Evolutionary conservation across 345 rosid species (phyloP), one percentile per base, ranked within the genome.

Genomic region (Dipteronia dyeriana): DNA sequence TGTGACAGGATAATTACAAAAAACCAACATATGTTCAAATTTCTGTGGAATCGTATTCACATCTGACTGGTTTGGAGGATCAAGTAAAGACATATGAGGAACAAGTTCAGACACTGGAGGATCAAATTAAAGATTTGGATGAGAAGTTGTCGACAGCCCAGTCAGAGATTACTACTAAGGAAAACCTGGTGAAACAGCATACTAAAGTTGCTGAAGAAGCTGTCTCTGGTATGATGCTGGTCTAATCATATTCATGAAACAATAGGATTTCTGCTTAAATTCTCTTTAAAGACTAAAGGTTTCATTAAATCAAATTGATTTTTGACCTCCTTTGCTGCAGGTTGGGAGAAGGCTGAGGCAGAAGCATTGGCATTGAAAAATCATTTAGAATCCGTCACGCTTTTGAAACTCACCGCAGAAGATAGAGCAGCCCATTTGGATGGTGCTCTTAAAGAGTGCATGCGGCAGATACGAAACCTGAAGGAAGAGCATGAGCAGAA

Each of bases 201-300:
- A 92, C 92, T 63, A 96, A 94, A 86, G 99, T 96, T 80, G 99
- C 99, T 72, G 99, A 96, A 84, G 99, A 96, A 86, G 99, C 99
- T 65, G 99, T 96, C 75, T 89, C 97, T 67, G 98, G 99, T 95
- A 82, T 76, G 67, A 20, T 57, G 61, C 69, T 74, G 38, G 19
- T 41, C 25, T 26, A 17, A 25, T 68, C 77, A n/a, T n/a, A n/a
- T 66, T 8, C 51, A 57, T 41, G 14, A 51, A 49, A 13, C n/a
- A 23, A 63, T 7, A 68, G 12, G 3, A 49, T 75, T 34, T 69
- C 29, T 77, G 23, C 23, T 79, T 26, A 64, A 61, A 59, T 39
- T 26, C 65, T 73, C 6, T 34, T 47, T 70, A 29, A 62, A 5
- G 41, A 49, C 22, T 59, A 31, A 20, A 23, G 51, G 9, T 39